phyloP scores from a whole-genome alignment of 495 filamentous ascomycete species.

The Daldinia decipiens region DNA sequence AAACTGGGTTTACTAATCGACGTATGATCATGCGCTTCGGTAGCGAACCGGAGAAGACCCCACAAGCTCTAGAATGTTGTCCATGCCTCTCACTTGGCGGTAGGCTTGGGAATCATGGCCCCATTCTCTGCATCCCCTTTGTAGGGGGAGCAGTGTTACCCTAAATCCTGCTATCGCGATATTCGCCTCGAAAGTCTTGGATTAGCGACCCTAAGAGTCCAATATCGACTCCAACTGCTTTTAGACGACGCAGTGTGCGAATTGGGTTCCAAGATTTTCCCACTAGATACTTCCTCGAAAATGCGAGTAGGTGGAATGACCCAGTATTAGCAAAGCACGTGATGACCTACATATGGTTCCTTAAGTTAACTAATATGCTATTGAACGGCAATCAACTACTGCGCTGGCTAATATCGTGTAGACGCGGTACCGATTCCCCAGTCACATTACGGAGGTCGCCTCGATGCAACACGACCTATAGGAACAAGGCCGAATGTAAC shows the following conservation, averaged over 20 bases:
- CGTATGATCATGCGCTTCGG: slow-evolving; percentile 9
- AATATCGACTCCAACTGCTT: neutral
- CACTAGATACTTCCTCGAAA: neutral
- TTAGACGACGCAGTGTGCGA: neutral
- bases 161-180: slow-evolving; percentile 12
- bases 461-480: slow-evolving; percentile 37
- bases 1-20: slow-evolving; percentile 1
- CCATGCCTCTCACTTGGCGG: neutral
- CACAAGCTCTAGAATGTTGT: neutral
- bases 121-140: neutral
- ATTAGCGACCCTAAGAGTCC: neutral
- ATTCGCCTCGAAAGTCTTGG: slow-evolving; percentile 14
- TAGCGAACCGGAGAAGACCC: slow-evolving; percentile 2
- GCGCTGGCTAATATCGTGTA: slow-evolving; percentile 26
- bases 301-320: slow-evolving; percentile 8
- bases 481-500: slow-evolving; percentile 27
- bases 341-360: slow-evolving; percentile 10
- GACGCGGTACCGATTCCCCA: slow-evolving; percentile 18
- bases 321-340: slow-evolving; percentile 15
- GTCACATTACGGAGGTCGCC: slow-evolving; percentile 27
- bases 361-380: neutral
- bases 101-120: slow-evolving; percentile 6
- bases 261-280: neutral
- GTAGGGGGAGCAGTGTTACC: slow-evolving; percentile 2
- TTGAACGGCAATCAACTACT: slow-evolving; percentile 9